Evolutionary conservation across 495 filamentous ascomycete genomes (phyloP).

Genomic region (Sphaerosporella brunnea): DNA sequence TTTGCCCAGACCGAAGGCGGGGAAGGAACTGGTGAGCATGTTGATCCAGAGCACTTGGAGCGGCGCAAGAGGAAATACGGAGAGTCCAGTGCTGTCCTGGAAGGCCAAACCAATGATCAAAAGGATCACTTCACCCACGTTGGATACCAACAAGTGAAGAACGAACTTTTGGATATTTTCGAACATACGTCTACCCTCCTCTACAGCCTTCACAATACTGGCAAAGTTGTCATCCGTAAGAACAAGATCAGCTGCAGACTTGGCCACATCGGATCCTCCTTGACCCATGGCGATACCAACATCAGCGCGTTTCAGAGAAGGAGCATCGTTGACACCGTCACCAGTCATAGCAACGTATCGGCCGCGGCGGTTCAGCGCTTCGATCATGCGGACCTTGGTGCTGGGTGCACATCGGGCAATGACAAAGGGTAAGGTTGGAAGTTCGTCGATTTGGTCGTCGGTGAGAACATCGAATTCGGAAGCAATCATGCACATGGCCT

Average conservation of each 20-base stretch:
- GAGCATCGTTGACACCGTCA: slow-evolving; percentile 55
- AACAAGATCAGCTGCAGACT: slow-evolving; percentile 72
- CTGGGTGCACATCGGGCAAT: slow-evolving; percentile 33
- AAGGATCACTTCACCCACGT: slow-evolving; percentile 50
- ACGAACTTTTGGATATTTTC: slow-evolving; percentile 64
- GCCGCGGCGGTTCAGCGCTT: slow-evolving; percentile 44
- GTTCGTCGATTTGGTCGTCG: slow-evolving; percentile 31
- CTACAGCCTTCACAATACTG: slow-evolving; percentile 42
- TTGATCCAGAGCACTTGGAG: slow-evolving; percentile 60
- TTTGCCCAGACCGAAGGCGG: slow-evolving; percentile 51
- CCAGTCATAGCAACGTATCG: slow-evolving; percentile 43
- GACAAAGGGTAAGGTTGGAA: slow-evolving; percentile 31
- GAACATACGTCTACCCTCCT: slow-evolving; percentile 52
- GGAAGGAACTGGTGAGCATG: slow-evolving; percentile 50
- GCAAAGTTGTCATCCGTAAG: slow-evolving; percentile 66
- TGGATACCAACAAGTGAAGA: slow-evolving; percentile 49
- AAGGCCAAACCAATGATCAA: slow-evolving; percentile 51
- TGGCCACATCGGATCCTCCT: slow-evolving; percentile 73
- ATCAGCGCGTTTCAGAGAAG: slow-evolving; percentile 45
- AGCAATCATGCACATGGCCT: slow-evolving; percentile 30
- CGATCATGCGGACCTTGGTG: slow-evolving; percentile 38
- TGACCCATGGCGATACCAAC: slow-evolving; percentile 53
- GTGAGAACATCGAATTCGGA: slow-evolving; percentile 31
- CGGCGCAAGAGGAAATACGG: slow-evolving; percentile 51
- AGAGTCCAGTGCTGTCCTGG: slow-evolving; percentile 40